Evolutionary conservation across 805 yeast species (phyloP), one percentile per base, ranked within the genome.

Genomic region (Yarrowia sp.): DNA sequence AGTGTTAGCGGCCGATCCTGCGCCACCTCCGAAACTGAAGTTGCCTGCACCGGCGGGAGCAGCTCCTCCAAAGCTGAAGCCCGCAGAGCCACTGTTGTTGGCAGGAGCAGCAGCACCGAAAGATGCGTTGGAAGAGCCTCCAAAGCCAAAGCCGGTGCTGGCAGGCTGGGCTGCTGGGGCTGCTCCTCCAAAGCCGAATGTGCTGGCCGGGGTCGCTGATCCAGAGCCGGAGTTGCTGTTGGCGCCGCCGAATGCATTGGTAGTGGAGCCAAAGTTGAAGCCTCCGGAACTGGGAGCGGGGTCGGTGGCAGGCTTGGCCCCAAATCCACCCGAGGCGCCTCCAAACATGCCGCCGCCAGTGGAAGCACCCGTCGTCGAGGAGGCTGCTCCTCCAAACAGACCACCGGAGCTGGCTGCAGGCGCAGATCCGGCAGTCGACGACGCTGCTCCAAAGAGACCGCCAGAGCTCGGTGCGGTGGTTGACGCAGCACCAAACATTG

Each of bases 151-250:
- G 4, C 36, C 45, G 11, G 59, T 53, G 36, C 19, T 38, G 12
- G 45, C 59, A 8, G 59, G 35, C 3, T 38, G 45, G 0, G 59
- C 32, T 9, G 59, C 36, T 12, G 59, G 14, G 4, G 58, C 43
- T 36, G 58, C 43, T 36, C 45, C 59, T 53, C 64, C 64, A 7
- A 56, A 56, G 12, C 64, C 64, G 12, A 56, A 56, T 2, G 50
- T n/a, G 12, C 22, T 16, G n/a, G 64, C 48, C 0, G 64, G 49
- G 8, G 59, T 22, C 15, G 43, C 22, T 16, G 36, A 14, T 12
- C 49, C 15, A 8, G 64, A 26, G 46, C 32, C 26, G 7, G 64
- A 5, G 10, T 26, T 22, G 5, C 9, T 26, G 40, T 56, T 56
- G 22, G 40, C 26, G 11, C 48, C 22, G 36, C 64, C 64, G 26